Evolutionary conservation across 2,329 filamentous ascomycete species (phyloP), one percentile per base, ranked within the genome.

Genomic region (Fusarium sp.): DNA sequence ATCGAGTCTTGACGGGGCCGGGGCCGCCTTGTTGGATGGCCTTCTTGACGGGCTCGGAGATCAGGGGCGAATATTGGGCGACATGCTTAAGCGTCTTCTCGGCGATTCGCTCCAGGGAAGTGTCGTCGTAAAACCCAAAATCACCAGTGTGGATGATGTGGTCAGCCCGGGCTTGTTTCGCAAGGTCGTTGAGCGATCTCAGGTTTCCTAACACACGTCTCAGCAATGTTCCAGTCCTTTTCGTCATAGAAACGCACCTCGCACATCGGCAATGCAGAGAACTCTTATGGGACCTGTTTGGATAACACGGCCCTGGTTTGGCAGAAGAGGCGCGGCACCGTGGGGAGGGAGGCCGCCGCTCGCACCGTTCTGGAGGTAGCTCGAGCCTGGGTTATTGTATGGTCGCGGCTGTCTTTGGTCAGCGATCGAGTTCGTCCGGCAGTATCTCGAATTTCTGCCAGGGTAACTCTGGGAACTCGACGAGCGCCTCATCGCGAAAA

Each of bases 41-140:
- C 82, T 92, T 93, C 85, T 93, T 93, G 72, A 92, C 87, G 27
- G 89, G 85, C 82, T 98, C 96, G 70, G 92, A 90, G 75, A 99
- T 94, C 77, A 99, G 89, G 22, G 97, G 97, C 62, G 97, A 99
- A 85, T 99, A 99, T 85, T 99, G 97, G 65, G 96, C 96, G 77
- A 99, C 97, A 86, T 99, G 97, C 86, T 98, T 98, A 61, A 99
- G 89, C 24, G 97, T 99, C 88, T 99, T 99, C 85, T 99, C 97
- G 45, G 97, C 97, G 86, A 99, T 98, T 81, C 97, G 93, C 81
- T 98, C 96, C 77, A 99, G 88, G 39, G 97, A 99, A 64, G 93
- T 94, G 80, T 97, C 94, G 84, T 99, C 97, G 86, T 99, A 99
- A 86, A 99, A 99, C 73, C 97, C 97, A 83, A 99, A 99, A 84